Evolutionary conservation across 352 stramenopile species (phyloP), one percentile per base, ranked within the genome.

Genomic region (Salisapilia sapeloensis): DNA sequence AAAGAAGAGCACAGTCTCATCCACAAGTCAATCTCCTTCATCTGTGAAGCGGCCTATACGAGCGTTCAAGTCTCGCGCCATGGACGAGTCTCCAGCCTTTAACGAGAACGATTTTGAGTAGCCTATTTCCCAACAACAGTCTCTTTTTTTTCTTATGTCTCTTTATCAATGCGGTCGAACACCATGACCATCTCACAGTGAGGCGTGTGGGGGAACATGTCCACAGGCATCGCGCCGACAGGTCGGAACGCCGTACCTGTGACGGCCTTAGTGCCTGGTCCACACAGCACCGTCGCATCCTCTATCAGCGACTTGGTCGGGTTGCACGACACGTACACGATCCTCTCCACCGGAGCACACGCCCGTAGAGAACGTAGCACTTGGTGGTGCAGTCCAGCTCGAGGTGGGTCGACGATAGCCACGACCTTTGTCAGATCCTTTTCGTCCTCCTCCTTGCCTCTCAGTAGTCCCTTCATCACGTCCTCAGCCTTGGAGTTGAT

Each of bases 241-340:
- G 83, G 77, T 29, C 75, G 56, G 52, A 98, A 99, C 1, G 93
- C 64, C 15, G 72, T 48, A 23, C 93, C 93, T 18, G 62, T 62
- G 29, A 96, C 72, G 21, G 83, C 87, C 50, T 97, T 97, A 13
- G 87, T 95, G 29, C 85, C 79, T 13, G 91, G 86, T 6, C 71
- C 59, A 49, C 95, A 99, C 10, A 99, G 70, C 30, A 53, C 84
- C 41, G 77, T 53, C 3, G 70, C 71, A 37, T 90, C 71, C 41
- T 87, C 60, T 6, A 96, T 66, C 33, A 99, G 70, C 31, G 84
- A 95, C 24, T 83, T 90, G 2, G 87, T 97, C 12, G 95, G 94
- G 62, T 99, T 99, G 65, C 94, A 99, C 22, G 83, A 97, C 31
- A 99, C 93, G 51, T 99, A 99, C 14, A 99, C 74, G 38, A 97